These are phyloP conservation scores for Botrytis galanthina DNA, from an alignment of 2,329 filamentous ascomycete genomes.

Conservation along the genomic window DNA sequence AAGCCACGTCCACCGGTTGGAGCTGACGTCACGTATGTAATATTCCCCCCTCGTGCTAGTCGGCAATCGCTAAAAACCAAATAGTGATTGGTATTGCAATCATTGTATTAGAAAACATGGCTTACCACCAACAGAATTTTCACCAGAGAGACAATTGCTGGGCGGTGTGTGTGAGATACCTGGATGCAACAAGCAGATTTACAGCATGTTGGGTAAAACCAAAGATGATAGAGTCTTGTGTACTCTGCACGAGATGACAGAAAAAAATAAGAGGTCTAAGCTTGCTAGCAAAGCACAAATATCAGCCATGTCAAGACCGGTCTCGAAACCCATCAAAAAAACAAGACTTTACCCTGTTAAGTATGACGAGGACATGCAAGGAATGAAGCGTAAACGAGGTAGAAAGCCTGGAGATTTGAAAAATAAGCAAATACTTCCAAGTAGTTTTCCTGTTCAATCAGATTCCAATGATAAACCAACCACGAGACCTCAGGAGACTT, in stretches of 20 bases:
- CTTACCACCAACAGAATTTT: neutral
- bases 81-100: constrained; percentile 13
- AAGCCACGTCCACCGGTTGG: constrained; percentile 8
- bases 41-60: neutral
- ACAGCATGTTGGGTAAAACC: neutral
- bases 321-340: constrained; percentile 24
- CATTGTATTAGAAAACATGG: constrained; percentile 15
- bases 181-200: constrained; percentile 12
- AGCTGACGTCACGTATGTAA: constrained; percentile 1
- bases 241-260: constrained; percentile 9
- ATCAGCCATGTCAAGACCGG: neutral
- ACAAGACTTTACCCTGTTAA: constrained; percentile 27
- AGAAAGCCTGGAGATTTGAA: constrained; percentile 16
- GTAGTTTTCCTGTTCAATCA: neutral
- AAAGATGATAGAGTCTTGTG: constrained; percentile 9
- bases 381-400: constrained; percentile 24
- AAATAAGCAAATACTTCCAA: neutral
- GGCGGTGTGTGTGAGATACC: constrained; percentile 9
- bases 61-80: constrained; percentile 1
- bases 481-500: neutral
- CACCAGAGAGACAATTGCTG: neutral
- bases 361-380: constrained; percentile 27
- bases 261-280: constrained; percentile 6
- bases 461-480: neutral
- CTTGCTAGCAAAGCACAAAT: constrained; percentile 8